Percentiles rank a stretch among this genome's conserved stretches.
These are phyloP conservation scores for Polygonum maritimum DNA, from an alignment of 148 eudicot species.

Conservation along the genomic window DNA sequence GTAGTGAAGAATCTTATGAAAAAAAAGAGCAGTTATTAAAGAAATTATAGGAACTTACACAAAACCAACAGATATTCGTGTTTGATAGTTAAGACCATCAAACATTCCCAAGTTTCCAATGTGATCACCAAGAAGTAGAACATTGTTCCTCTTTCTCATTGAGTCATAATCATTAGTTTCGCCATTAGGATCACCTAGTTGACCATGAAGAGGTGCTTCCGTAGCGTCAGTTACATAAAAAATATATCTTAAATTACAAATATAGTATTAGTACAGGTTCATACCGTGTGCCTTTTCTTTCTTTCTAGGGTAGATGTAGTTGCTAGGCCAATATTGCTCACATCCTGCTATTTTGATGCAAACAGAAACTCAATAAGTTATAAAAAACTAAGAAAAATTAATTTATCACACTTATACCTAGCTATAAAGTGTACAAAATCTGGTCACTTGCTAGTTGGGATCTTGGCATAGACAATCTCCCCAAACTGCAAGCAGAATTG, in stretches of 20 bases:
- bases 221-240: slow-evolving; percentile 17
- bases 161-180: slow-evolving; percentile 29
- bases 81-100: slow-evolving; percentile 68
- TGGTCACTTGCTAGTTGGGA: slow-evolving; percentile 72
- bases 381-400: too few relatives aligned
- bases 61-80: slow-evolving; percentile 83
- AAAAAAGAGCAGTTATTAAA: neutral
- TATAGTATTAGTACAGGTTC: too few relatives aligned
- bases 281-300: too few relatives aligned
- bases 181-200: slow-evolving; percentile 42
- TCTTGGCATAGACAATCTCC: slow-evolving; percentile 77
- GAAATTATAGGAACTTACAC: slow-evolving; percentile 42
- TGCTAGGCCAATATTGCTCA: too few relatives aligned
- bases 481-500: slow-evolving; percentile 78
- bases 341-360: too few relatives aligned
- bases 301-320: too few relatives aligned
- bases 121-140: slow-evolving; percentile 90
- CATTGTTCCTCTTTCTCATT: slow-evolving; percentile 74
- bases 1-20: neutral
- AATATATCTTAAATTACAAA: too few relatives aligned
- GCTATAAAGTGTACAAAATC: slow-evolving; percentile 85
- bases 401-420: slow-evolving; percentile 26
- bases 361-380: too few relatives aligned
- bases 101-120: slow-evolving; percentile 93
- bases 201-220: slow-evolving; percentile 77